Base-by-base conservation (phyloP, 2,329 filamentous ascomycete species). In the Penicillium sp. region DNA sequence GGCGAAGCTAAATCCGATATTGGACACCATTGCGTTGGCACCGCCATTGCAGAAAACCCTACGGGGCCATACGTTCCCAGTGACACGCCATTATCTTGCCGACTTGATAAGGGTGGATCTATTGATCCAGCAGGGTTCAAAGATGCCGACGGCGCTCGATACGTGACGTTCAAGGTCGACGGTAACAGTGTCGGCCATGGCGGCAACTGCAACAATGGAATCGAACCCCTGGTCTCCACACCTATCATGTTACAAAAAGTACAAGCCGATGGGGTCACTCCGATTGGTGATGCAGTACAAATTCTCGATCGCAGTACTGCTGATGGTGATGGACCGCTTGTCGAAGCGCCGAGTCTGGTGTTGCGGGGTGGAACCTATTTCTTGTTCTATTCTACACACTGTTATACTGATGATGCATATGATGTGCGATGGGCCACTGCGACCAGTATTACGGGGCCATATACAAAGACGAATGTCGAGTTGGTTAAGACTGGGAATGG, bases 131-230 rank as follows among this genome's bases (percentile, higher is more conserved):
- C 81, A 0, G 83, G 81, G 3, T 87, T 86, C 68, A 61, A 70
- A 10, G 85, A 88, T 62, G 65, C 66, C 10, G 76, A 79, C 41
- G 81, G 80, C 28, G 76, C 67, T 29, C 76, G 79, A 6, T 88
- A 85, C 63, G 75, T 88, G 5, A 70, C 81, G 9, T 88, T 85
- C 73, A 88, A 88, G 67, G 74, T 87, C 24, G 85, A 88, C 66
- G 85, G 85, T 34, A 87, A 87, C 68, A 75, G 74, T 52, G 68
- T 80, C 33, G 75, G 76, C 16, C 62, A 74, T 53, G 76, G 76
- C 34, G 78, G 78, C 1, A 66, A 71, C 51, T 80, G 78, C 63
- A 71, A 70, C 47, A 75, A 77, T 54, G 80, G 77, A 54, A 51
- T 70, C n/a, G 58, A 62, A 1, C 72, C 72, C 0, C 55, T 70